Percentiles rank a stretch among this genome's conserved stretches.
phyloP scores from a whole-genome alignment of 169 alveolate species.

The Plasmodium cynomolgi region DNA sequence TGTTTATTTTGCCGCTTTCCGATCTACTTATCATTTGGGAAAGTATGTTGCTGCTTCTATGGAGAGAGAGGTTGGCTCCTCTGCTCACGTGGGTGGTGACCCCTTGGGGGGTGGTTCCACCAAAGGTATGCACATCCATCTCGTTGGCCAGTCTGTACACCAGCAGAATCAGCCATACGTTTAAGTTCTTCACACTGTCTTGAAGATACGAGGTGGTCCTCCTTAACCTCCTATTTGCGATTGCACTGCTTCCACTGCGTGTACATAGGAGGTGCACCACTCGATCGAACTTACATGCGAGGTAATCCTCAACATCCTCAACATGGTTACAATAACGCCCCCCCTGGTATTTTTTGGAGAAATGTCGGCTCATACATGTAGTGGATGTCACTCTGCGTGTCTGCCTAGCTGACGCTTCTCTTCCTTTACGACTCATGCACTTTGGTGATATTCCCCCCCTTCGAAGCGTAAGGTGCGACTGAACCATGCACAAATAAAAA shows the following conservation, averaged over 20 bases:
- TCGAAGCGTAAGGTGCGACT: neutral
- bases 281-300: neutral
- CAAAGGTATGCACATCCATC: neutral
- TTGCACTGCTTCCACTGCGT: neutral
- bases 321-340: neutral
- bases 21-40: neutral
- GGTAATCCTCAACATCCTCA: neutral
- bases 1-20: neutral
- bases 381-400: neutral
- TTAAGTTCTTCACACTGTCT: neutral
- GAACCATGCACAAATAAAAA: slow-evolving; percentile 38
- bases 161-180: neutral
- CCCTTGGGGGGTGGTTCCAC: neutral
- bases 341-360: neutral
- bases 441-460: neutral
- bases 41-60: neutral
- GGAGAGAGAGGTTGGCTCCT: neutral
- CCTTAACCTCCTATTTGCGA: neutral
- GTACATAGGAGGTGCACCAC: neutral
- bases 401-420: neutral
- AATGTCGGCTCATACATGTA: neutral
- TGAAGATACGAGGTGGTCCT: neutral
- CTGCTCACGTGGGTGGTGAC: neutral
- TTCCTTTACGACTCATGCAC: neutral
- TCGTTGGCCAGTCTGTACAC: neutral